Evolutionary conservation across 2,329 filamentous ascomycete species (phyloP), one percentile per base, ranked within the genome.

Genomic region (Diaporthe eres): DNA sequence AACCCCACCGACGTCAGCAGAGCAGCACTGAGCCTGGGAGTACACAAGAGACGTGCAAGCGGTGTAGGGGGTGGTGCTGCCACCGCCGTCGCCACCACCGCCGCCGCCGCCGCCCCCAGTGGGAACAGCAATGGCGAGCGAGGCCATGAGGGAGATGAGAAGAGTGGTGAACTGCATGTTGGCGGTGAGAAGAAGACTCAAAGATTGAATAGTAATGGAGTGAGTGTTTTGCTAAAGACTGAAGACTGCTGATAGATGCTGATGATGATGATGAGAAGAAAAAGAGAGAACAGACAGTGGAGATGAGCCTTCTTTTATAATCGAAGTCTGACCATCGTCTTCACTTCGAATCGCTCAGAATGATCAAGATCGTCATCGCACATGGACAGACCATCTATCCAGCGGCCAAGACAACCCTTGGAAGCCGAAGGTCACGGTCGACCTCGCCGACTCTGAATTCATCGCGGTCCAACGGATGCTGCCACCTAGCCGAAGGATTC

Each of bases 81-180:
- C 58, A 0, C 22, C 39, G 3, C 57, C 71, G 13, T 25, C 34
- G 7, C 42, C 51, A 1, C 75, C 60, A 5, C 58, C 37, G 44
- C 53, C 73, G 34, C 57, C 61, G 31, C 31, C n/a, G 7, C 49
- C 61, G 22, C 49, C 58, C 0, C 44, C 28, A 12, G 71, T 39
- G 31, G 76, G 76, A 15, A 28, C 25, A 19, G 74, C 74, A 17
- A 75, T 49, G 70, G 76, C 76, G 31, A 77, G 22, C 28, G 76
- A 77, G 39, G 77, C 71, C 71, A 77, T 58, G 74, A 71, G n/a
- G 19, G 57, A 51, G 31, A 72, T 31, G 74, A 68, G 42, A 6
- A 77, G 25, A 17, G 63, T 44, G 37, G 76, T 44, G 15, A 58
- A 67, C n/a, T 73, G 74, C 76, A 77, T 77, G 28, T 61, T 77